Evolutionary conservation across 2,329 filamentous ascomycete species (phyloP), one percentile per base, ranked within the genome.

Genomic region (Colletotrichum acutatum): DNA sequence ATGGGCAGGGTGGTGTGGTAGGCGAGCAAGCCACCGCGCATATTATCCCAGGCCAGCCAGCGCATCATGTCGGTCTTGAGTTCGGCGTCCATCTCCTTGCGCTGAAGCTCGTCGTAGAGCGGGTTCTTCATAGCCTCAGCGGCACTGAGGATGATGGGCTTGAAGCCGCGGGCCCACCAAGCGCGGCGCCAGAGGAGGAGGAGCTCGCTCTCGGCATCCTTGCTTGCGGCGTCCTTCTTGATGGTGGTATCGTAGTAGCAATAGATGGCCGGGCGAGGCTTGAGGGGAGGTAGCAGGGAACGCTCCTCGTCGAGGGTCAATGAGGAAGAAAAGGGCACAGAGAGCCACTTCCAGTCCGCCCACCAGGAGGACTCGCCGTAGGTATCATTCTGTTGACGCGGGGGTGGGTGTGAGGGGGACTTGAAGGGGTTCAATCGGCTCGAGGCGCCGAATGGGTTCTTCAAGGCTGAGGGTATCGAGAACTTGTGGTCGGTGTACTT

Each of bases 101-200:
- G 82, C 80, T 95, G 92, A 66, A 97, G 84, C 66, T 91, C 86
- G 76, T 91, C 87, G 80, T 96, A 98, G 24, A 94, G 83, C 1
- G 94, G 94, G 79, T 98, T 97, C 78, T 91, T 91, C 86, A 92
- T 93, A 22, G 95, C 95, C 80, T 98, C 96, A 1, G 89, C 90
- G 19, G 91, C 89, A 63, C 93, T 92, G 68, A 98, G 83, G 53
- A 98, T 93, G 8, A 97, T 87, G 0, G 97, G 96, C 74, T 88
- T 91, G 84, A 98, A 98, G 12, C 96, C 97, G 78, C 97, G 91
- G 0, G 95, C 95, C 94, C 95, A 98, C 95, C 96, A 98, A 3
- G 96, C 95, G 58, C 95, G 90, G 73, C 95, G 90, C 97, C 97
- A 98, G 66, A 94, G 93, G 70, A 97, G 85, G 61, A 98, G 87